Conservation (phyloP, 371 early-diverging fungal species). For the Apophysomyces ossiformis region DNA sequence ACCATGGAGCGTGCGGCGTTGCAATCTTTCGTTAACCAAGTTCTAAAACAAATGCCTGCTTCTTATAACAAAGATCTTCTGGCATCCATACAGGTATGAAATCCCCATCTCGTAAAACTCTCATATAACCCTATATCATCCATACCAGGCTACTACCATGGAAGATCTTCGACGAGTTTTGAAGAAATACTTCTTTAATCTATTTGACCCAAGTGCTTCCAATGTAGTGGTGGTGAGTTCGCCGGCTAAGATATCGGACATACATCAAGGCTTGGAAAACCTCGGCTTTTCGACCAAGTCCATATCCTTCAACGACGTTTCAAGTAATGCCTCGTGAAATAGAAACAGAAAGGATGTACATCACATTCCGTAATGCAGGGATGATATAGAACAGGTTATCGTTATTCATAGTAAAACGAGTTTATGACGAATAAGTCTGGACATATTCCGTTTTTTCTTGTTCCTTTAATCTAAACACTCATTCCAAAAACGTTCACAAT, state of each 20-base stretch:
- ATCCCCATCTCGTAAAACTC: not conserved
- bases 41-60: conserved; percentile 60
- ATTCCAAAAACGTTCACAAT: conserved; percentile 70
- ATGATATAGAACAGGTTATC: not conserved
- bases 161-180: conserved; percentile 46
- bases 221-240: conserved; percentile 63
- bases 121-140: not conserved
- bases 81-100: conserved; percentile 44
- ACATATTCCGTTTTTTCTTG: too few species aligned
- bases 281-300: conserved; percentile 42
- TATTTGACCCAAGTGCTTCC: conserved; percentile 58
- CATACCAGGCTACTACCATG: conserved; percentile 44
- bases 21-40: conserved; percentile 64
- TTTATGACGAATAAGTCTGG: too few species aligned
- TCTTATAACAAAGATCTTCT: conserved; percentile 58
- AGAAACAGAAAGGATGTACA: conserved; percentile 3
- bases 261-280: conserved; percentile 41
- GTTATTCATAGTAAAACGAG: too few species aligned
- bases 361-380: not conserved
- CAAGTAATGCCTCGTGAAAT: conserved; percentile 10
- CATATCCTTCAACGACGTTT: conserved; percentile 44
- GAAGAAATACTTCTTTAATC: conserved; percentile 54
- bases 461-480: conserved; percentile 31
- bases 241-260: conserved; percentile 56
- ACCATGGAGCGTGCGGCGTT: conserved; percentile 63